Conservation (phyloP, 176 grass and related monocot species). For the Ensete ventricosum region DNA sequence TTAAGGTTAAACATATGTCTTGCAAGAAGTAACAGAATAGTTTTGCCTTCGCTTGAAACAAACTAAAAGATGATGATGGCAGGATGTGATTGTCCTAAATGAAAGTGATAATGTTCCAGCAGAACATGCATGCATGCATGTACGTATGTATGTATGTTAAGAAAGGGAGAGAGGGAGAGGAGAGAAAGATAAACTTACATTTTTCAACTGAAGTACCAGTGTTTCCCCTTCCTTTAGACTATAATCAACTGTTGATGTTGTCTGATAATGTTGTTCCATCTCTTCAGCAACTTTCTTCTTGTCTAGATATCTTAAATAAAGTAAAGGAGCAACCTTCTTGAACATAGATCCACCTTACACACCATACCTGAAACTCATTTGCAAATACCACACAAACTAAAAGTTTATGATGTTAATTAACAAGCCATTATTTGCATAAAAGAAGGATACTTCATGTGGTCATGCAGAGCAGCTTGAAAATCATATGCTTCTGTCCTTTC, state of each 20-base stretch:
- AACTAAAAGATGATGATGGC: background rate
- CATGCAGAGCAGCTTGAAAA: conserved; percentile 97
- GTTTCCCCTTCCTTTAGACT: conserved; percentile 99
- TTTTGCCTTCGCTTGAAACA: background rate
- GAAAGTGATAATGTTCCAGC: background rate
- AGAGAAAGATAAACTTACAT: conserved; percentile 39
- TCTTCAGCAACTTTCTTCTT: conserved; percentile 98
- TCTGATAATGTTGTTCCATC: conserved; percentile 96
- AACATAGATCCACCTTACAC: background rate
- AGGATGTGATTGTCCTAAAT: background rate
- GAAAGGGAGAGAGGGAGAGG: background rate
- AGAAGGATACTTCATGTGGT: conserved; percentile 95
- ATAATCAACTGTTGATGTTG: conserved; percentile 77
- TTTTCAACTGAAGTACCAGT: conserved; percentile 91
- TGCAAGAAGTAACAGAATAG: background rate
- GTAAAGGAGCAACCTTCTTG: conserved; percentile 31
- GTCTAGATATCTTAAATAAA: conserved; percentile 72
- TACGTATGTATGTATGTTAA: background rate
- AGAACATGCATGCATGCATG: background rate
- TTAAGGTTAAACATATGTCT: background rate
- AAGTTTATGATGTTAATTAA: background rate
- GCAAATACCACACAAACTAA: background rate
- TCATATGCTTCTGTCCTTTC: conserved; percentile 99
- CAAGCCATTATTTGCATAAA: background rate
- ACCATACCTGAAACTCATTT: background rate